These are phyloP conservation scores for Achaetomiella virescens DNA, from an alignment of 495 filamentous ascomycete genomes.

Conservation along the genomic window DNA sequence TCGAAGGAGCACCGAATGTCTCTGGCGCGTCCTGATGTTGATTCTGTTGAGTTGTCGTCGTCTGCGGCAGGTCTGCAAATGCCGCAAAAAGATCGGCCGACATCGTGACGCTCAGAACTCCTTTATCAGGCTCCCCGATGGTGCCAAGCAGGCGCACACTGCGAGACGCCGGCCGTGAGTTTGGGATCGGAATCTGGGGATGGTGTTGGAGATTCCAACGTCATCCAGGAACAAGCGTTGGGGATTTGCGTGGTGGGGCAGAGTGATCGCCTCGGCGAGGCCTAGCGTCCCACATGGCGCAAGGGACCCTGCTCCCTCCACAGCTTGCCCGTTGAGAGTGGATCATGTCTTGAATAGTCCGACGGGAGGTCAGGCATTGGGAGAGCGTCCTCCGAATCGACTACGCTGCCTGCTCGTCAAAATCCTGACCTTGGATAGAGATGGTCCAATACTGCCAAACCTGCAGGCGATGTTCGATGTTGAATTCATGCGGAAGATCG, in stretches of 20 bases:
- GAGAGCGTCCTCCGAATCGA: no score
- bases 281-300: neutral
- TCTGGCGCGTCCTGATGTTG: slow-evolving; percentile 13
- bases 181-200: neutral
- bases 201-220: neutral
- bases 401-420: no score
- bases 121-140: neutral
- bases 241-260: neutral
- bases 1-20: neutral
- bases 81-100: slow-evolving; percentile 70
- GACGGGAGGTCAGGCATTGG: neutral
- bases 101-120: slow-evolving; percentile 40
- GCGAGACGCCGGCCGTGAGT: neutral
- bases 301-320: neutral
- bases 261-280: neutral
- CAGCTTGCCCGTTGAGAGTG: neutral
- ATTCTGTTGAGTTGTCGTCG: slow-evolving; percentile 23
- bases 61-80: slow-evolving; percentile 46
- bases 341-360: neutral
- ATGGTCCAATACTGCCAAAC: no score
- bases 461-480: slow-evolving; percentile 1
- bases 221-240: neutral
- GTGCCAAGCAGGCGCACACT: neutral
- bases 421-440: no score
- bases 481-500: neutral